phyloP scores from a whole-genome alignment of 176 grass and related monocot species.

The Oryza brachyantha region DNA sequence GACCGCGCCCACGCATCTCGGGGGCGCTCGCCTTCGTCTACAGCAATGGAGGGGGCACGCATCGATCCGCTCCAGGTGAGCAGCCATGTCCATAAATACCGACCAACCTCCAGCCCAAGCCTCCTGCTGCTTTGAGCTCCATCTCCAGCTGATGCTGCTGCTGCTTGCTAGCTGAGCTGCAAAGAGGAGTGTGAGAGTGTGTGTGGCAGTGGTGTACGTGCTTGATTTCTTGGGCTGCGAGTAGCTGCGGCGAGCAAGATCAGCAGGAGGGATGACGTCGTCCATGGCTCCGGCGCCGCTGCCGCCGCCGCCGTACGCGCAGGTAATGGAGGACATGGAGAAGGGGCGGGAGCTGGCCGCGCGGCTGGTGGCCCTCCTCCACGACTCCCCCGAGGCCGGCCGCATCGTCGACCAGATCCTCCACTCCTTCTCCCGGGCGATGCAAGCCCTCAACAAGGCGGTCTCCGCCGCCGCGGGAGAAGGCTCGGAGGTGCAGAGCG shows the following conservation, averaged over 20 bases:
- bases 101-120: background rate
- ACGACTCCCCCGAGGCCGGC: conserved; percentile 22
- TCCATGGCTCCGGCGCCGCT: conserved; percentile 15
- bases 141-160: background rate
- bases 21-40: background rate
- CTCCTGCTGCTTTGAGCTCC: background rate
- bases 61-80: background rate
- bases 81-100: background rate
- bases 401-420: conserved; percentile 52
- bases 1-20: background rate
- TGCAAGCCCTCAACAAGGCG: conserved; percentile 27
- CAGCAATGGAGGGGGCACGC: background rate
- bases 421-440: conserved; percentile 38
- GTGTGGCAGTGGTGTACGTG: background rate
- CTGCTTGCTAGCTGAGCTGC: background rate
- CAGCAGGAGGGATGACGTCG: background rate
- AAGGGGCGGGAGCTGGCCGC: conserved; percentile 39
- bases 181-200: background rate
- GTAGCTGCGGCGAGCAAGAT: background rate
- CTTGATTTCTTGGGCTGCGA: background rate
- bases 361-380: conserved; percentile 36
- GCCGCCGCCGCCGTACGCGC: conserved; percentile 29
- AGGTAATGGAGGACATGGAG: conserved; percentile 44
- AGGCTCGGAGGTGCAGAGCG: conserved; percentile 34
- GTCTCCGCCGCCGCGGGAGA: background rate